Conservation (phyloP, 495 filamentous ascomycete species). For the Penicillium fimorum region DNA sequence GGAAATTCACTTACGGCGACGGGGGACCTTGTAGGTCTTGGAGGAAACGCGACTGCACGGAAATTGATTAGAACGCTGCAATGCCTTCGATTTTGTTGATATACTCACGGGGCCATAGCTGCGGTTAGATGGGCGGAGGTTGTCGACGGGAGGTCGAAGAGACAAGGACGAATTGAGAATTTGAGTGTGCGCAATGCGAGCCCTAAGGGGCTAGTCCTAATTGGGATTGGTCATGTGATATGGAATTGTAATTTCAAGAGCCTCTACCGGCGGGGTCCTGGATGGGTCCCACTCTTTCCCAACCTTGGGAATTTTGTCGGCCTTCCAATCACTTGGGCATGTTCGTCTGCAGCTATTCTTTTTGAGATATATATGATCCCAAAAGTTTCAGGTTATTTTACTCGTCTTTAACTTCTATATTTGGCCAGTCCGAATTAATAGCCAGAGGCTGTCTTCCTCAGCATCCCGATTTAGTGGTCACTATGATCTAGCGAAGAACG, state of each 20-base stretch:
- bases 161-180: constrained; percentile 2
- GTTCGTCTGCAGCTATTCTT: neutral
- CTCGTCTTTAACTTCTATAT: neutral
- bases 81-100: constrained; percentile 7
- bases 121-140: constrained; percentile 18
- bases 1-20: constrained; percentile 53
- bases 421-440: neutral
- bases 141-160: constrained; percentile 12
- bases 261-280: neutral
- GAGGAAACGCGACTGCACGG: constrained; percentile 66
- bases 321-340: neutral
- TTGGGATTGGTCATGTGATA: neutral
- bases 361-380: neutral
- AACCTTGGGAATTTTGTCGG: neutral
- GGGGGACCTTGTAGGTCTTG: constrained; percentile 98
- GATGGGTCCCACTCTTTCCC: neutral
- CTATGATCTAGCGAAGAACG: neutral
- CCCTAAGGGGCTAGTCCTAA: constrained; percentile 2
- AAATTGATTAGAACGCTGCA: constrained; percentile 35
- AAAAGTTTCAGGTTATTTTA: neutral
- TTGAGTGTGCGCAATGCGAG: constrained; percentile 5
- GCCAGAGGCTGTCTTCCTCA: neutral
- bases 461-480: too few species aligned
- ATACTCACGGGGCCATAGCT: constrained; percentile 58
- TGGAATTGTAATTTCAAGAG: too few species aligned